Conservation (phyloP, 2,329 filamentous ascomycete genomes). For the Corynespora cassiicola region DNA sequence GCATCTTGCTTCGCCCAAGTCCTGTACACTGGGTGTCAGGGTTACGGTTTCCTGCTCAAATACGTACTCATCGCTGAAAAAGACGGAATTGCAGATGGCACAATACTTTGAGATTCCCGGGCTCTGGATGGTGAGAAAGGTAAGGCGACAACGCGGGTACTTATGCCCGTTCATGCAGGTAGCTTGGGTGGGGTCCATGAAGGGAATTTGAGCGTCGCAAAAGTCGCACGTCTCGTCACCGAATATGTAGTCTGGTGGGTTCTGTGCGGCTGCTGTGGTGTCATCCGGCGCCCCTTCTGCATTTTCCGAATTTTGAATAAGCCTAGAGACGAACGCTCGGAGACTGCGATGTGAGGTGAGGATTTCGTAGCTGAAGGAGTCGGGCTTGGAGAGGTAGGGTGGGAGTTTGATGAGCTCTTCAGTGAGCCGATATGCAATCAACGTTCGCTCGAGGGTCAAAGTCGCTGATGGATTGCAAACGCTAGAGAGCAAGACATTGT, state of each 20-base stretch:
- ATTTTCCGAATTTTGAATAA: slow-evolving; percentile 11
- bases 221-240: slow-evolving; percentile 59
- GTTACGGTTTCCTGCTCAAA: slow-evolving; percentile 26
- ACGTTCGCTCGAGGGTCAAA: slow-evolving; percentile 24
- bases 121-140: slow-evolving; percentile 62
- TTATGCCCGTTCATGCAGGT: slow-evolving; percentile 59
- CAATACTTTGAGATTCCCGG: slow-evolving; percentile 62
- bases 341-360: slow-evolving; percentile 24
- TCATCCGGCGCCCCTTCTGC: neutral
- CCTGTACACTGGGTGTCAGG: no score
- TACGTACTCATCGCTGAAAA: slow-evolving; percentile 53
- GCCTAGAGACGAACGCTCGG: slow-evolving; percentile 21
- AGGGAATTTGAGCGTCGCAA: slow-evolving; percentile 55
- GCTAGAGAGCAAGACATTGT: slow-evolving; percentile 33
- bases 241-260: neutral
- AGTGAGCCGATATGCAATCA: slow-evolving; percentile 41
- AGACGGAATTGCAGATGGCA: slow-evolving; percentile 58
- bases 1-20: no score
- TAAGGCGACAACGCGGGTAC: slow-evolving; percentile 62
- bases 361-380: slow-evolving; percentile 29
- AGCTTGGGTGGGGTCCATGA: slow-evolving; percentile 55
- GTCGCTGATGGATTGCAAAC: slow-evolving; percentile 27
- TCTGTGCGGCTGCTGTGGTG: neutral
- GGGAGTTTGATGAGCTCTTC: slow-evolving; percentile 25
- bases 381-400: slow-evolving; percentile 14